These are phyloP conservation scores for Pseudonitzschia multistriata DNA, from an alignment of 108 stramenopile genomes.

Conservation along the genomic window DNA sequence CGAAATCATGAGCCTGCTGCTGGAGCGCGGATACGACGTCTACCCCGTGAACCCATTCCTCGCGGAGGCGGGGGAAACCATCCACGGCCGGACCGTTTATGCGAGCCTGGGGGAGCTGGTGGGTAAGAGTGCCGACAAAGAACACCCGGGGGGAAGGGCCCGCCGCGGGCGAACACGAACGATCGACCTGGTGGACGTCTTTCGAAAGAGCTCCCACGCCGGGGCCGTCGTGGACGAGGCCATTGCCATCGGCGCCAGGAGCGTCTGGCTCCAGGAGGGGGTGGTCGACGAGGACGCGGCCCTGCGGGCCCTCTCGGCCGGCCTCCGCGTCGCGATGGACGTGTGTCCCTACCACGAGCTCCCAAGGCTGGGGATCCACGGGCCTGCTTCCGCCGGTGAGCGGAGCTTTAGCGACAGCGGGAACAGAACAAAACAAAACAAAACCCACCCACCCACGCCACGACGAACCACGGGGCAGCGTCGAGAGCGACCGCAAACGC, in stretches of 20 bases:
- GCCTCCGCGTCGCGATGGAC: conserved; percentile 70
- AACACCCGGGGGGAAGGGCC: too few species aligned
- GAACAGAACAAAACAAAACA: too few species aligned
- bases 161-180: conserved; percentile 19
- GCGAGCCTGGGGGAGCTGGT: background rate
- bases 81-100: conserved; percentile 5
- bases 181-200: conserved; percentile 66
- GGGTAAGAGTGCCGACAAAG: conserved; percentile 45
- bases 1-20: conserved; percentile 62
- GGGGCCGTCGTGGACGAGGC: conserved; percentile 69
- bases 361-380: conserved; percentile 50
- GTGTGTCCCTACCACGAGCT: conserved; percentile 62
- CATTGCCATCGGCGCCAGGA: conserved; percentile 64
- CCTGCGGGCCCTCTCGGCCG: conserved; percentile 51
- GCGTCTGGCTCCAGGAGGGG: conserved; percentile 77
- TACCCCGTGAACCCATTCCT: conserved; percentile 67
- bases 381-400: background rate
- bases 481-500: too few species aligned
- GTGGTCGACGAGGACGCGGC: conserved; percentile 72
- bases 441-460: background rate
- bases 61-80: background rate
- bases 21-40: conserved; percentile 56
- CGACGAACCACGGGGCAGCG: too few species aligned
- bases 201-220: conserved; percentile 53
- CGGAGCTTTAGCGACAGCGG: too few species aligned